phyloP scores from a whole-genome alignment of 345 rosid species.

The Eucalyptus sideroxylon region DNA sequence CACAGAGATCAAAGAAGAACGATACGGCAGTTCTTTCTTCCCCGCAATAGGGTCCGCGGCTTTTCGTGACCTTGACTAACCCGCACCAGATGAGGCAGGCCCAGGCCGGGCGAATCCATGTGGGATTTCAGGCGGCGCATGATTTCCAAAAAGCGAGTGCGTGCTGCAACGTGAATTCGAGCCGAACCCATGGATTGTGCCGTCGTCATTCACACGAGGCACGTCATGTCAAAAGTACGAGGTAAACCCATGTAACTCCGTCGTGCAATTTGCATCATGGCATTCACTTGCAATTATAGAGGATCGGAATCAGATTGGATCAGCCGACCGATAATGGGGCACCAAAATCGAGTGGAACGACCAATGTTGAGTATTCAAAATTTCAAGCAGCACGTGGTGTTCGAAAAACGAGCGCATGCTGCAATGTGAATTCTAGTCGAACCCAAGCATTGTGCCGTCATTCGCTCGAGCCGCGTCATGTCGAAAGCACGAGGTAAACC shows the following conservation, averaged over 20 bases:
- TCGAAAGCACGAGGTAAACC: no score
- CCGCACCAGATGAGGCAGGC: neutral
- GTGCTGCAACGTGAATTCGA: neutral
- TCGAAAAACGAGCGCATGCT: neutral
- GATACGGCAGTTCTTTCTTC: neutral
- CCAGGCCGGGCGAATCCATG: neutral
- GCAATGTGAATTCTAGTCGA: neutral
- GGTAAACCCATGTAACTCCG: neutral
- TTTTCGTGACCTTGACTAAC: neutral
- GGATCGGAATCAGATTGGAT: neutral
- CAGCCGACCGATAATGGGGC: neutral
- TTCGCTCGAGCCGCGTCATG: no score
- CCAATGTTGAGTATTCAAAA: neutral
- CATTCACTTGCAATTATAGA: neutral
- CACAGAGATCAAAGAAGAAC: neutral
- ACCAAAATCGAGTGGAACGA: neutral
- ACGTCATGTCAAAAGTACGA: neutral
- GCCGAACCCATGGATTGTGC: neutral
- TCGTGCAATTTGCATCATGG: neutral
- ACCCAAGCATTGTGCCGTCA: neutral
- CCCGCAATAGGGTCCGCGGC: neutral
- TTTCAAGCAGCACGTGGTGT: neutral
- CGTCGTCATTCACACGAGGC: neutral
- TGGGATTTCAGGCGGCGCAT: neutral
- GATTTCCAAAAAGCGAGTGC: neutral